These are phyloP conservation scores for Phytopythium kandeliae DNA, from an alignment of 352 stramenopile species.

Conservation along the genomic window DNA sequence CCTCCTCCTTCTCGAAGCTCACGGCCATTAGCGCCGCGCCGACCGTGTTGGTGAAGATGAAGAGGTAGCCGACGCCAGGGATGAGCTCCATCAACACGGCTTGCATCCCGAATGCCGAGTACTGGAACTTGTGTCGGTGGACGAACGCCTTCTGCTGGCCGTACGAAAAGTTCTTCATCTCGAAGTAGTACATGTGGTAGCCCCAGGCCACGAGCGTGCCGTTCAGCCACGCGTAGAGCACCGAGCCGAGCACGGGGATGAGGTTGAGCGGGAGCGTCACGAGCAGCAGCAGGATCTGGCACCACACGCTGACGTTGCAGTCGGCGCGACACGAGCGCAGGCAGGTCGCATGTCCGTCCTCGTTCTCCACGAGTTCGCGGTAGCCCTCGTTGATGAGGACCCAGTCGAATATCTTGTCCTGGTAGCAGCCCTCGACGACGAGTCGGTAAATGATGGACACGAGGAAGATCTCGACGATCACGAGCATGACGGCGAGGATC, in stretches of 20 bases:
- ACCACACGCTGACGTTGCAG: constrained; percentile 39
- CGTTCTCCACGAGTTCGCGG: constrained; percentile 30
- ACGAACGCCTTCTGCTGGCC: constrained; percentile 42
- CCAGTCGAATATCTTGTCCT: constrained; percentile 48
- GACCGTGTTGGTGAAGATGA: constrained; percentile 58
- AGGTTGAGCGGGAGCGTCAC: constrained; percentile 47
- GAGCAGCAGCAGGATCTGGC: constrained; percentile 35
- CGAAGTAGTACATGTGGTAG: constrained; percentile 62
- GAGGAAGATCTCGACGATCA: constrained; percentile 51
- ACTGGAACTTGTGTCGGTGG: constrained; percentile 30
- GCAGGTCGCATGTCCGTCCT: constrained; percentile 29
- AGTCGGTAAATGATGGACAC: constrained; percentile 47
- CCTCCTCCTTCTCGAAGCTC: constrained; percentile 40
- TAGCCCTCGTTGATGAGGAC: constrained; percentile 35
- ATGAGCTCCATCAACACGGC: constrained; percentile 54
- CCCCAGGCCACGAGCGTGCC: constrained; percentile 46
- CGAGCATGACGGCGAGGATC: constrained; percentile 44
- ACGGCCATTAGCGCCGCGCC: constrained; percentile 47
- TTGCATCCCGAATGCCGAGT: constrained; percentile 49
- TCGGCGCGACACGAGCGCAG: constrained; percentile 29
- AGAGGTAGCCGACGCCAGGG: constrained; percentile 37
- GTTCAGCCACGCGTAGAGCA: constrained; percentile 49
- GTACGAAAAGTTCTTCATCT: constrained; percentile 41
- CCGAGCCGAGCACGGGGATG: constrained; percentile 41
- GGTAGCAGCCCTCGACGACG: constrained; percentile 37